Base-by-base conservation (phyloP, 2,329 filamentous ascomycete genomes). In the Rhinocladiella mackenziei region DNA sequence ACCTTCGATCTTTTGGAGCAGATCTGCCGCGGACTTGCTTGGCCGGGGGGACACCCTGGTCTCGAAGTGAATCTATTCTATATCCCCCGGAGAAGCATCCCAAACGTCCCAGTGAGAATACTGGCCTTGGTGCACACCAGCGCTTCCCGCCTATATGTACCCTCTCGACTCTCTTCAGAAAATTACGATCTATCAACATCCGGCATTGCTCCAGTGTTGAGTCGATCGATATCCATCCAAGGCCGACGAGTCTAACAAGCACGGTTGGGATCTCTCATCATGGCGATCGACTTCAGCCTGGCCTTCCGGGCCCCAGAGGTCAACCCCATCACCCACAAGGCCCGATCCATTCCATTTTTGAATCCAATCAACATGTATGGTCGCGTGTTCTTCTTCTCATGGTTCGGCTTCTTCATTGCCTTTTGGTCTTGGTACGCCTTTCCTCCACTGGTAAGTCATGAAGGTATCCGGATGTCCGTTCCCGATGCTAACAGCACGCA, bases 401-500 rank as follows among this genome's bases (percentile, higher is more conserved):
- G 86, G 81, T 75, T 89, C 35, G 86, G 86, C 2, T 92, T 92
- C 65, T 81, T 92, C 76, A 77, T 91, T 40, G 84, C 86, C 5
- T 95, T 94, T 67, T 86, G 87, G 76, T 89, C 86, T 8, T 95
- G 77, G 77, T 94, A 94, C 70, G 85, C 89, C 1, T 95, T 94
- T 65, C 86, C 89, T 53, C 89, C 89, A 56, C 70, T 92, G 62
- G 81, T 87, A 74, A 68, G 76, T 65, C 26, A 53, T 23, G 44
- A 20, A 17, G 5, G 13, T 35, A 4, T 45, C 29, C 25, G 31
- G 25, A 33, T 51, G 14, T 42, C 5, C 30, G 33, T 36, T 43
- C 28, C 32, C 5, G n/a, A 56, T 61, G 46, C n/a, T n/a, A 62
- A 51, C 36, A 13, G 6, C 31, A 32, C 35, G 7, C 52, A 80